Base-by-base conservation (phyloP, 2,329 filamentous ascomycete species). In the Eutypella sp. region DNA sequence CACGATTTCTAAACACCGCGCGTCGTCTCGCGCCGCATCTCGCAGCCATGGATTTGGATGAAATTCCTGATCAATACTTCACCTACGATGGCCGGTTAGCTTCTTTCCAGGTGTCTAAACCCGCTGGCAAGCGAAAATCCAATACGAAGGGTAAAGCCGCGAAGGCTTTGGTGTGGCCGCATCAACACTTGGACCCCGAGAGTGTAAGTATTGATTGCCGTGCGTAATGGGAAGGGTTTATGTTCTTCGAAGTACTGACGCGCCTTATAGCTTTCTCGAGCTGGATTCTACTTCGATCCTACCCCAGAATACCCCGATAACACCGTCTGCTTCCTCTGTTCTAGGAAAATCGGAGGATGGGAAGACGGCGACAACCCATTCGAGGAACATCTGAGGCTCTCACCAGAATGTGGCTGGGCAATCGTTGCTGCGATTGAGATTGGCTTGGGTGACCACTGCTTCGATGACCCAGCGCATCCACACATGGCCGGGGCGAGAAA, bases 211-310 rank as follows among this genome's bases (percentile, higher is more conserved):
- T 54, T 64, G 25, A 5, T 23, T 36, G 40, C 47, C 37, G 47
- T 23, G 11, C 10, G 19, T 10, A 3, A 5, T 19, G 57, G 36
- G 34, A 51, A 27, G 36, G 44, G 47, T 27, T 48, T 48, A 37
- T 25, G 41, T 39, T 42, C 11, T 40, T 27, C 36, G 18, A n/a
- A n/a, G 18, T 19, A n/a, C 23, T 39, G 36, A 39, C 36, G 20
- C 36, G 36, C 18, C 7, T 24, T 40, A 38, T 62, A 96, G 87
- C 84, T 99, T 58, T 92, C 93, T 4, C 82, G 81, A 60, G 92
- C 93, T 46, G 93, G 93, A 31, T 96, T 99, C 70, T 93, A 85
- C 69, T 97, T 89, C 69, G 80, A 84, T 49, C 92, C 93, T 2
- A 81, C 79, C 13, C 74, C 80, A 42, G 77, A 81, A 40, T 87